phyloP scores from a whole-genome alignment of 1,284 basidiomycete genomes.

The Ustilago bromivora region DNA sequence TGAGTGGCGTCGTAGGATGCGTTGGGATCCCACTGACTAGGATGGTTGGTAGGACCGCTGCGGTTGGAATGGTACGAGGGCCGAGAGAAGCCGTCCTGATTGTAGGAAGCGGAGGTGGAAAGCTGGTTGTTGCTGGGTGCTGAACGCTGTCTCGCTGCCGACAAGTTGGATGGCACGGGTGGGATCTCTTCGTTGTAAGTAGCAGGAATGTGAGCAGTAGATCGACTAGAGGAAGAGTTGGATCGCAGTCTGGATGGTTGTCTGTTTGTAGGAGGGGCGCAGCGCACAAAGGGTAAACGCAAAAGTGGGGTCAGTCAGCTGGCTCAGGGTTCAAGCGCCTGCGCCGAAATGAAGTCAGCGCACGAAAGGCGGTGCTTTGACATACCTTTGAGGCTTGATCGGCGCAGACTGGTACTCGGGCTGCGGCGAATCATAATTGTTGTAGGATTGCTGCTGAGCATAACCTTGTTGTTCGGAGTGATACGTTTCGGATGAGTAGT shows the following conservation, averaged over 20 bases:
- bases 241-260: constrained; percentile 36
- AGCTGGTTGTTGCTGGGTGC: not conserved
- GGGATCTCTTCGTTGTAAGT: constrained; percentile 29
- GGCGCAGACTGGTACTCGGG: constrained; percentile 38
- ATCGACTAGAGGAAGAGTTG: constrained; percentile 32
- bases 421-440: constrained; percentile 20
- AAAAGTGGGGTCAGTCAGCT: constrained; percentile 4
- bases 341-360: constrained; percentile 3
- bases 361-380: not conserved
- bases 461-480: constrained; percentile 17
- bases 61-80: constrained; percentile 17
- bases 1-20: constrained; percentile 36
- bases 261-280: constrained; percentile 4
- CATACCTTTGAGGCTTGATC: constrained; percentile 41
- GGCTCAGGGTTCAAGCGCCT: not conserved
- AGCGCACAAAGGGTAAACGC: not conserved
- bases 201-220: constrained; percentile 16
- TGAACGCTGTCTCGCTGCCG: constrained; percentile 23
- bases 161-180: constrained; percentile 34
- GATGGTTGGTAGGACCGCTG: constrained; percentile 22
- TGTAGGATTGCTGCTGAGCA: constrained; percentile 14
- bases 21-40: constrained; percentile 42
- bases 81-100: constrained; percentile 21
- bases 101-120: constrained; percentile 12
- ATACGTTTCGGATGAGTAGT: constrained; percentile 15